Evolutionary conservation across 164 flowering plant genomes (phyloP), one percentile per base, ranked within the genome.

Genomic region (Dillenia suffruticosa): DNA sequence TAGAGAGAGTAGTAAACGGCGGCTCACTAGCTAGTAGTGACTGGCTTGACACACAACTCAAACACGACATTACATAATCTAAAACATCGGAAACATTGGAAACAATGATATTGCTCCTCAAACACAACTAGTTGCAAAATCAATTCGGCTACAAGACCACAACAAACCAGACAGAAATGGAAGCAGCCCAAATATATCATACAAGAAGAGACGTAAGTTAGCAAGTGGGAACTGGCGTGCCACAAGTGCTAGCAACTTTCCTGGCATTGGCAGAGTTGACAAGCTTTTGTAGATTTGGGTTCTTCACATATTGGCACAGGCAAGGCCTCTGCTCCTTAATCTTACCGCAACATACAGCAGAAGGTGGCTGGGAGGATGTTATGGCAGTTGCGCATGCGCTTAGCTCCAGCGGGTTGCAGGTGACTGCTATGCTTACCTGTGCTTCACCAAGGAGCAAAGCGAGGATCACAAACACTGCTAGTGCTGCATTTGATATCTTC

Each of bases 221-320:
- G 63, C 65, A 70, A 13, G 40, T 51, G 10, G 78, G 74, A 11
- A 22, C 26, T 26, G 64, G 61, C 9, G 54, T 9, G 2, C 68
- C 58, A 61, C 77, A 74, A 11, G 49, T 44, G 15, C 8, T 17
- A 11, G 63, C 70, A 1, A 71, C 70, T 47, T 49, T 65, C 59
- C 40, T 68, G 47, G 79, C 70, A 12, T 66, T 66, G 10, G 79
- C 73, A 47, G 68, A 59, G 54, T 64, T 68, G 19, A 71, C 63
- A 40, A 54, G 49, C 6, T 56, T 57, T 26, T n/a, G 40, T 2
- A 71, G 57, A n/a, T 43, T 59, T 4, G 79, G 79, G 54, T 75
- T 49, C 50, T 69, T 68, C 16, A 71, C 9, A 32, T 68, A 71
- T 54, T 22, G 10, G 62, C 78, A 75, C 10, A 75, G 70, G 61